Percentiles rank a stretch among this genome's conserved stretches.
Evolutionary conservation across 805 yeast genomes (phyloP).

Genomic region (Kluyveromyces starmeri): DNA sequence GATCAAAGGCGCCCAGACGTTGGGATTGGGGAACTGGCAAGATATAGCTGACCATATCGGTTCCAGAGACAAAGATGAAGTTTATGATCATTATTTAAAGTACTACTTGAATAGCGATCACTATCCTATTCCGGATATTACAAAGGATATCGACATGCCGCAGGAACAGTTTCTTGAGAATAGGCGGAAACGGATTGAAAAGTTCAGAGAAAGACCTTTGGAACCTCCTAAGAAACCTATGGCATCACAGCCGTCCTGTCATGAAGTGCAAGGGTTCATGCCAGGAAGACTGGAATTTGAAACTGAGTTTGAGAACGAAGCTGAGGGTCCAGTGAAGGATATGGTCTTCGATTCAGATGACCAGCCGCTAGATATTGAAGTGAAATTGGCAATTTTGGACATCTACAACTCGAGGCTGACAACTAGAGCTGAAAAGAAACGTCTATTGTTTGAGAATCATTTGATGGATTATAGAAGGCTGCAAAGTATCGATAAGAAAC

Average conservation of each 20-base stretch:
- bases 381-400: conserved; percentile 78
- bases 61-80: conserved; percentile 85
- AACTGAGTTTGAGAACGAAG: conserved; percentile 93
- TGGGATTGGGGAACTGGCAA: conserved; percentile 95
- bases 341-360: conserved; percentile 95
- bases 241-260: conserved; percentile 92
- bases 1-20: conserved; percentile 84
- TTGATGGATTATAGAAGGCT: conserved; percentile 79
- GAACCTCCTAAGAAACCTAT: conserved; percentile 85
- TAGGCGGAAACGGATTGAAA: conserved; percentile 65
- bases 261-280: conserved; percentile 96
- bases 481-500: conserved; percentile 72
- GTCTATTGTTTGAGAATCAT: conserved; percentile 66
- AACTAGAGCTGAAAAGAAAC: conserved; percentile 85
- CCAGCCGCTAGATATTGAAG: conserved; percentile 75
- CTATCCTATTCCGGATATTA: conserved; percentile 87
- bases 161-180: conserved; percentile 61
- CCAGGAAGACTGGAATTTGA: conserved; percentile 98
- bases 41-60: conserved; percentile 97
- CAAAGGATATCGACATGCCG: conserved; percentile 56
- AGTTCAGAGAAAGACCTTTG: conserved; percentile 58
- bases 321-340: conserved; percentile 88
- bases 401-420: conserved; percentile 86
- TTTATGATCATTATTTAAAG: conserved; percentile 68
- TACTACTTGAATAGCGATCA: conserved; percentile 58